Evolutionary conservation across 345 rosid genomes (phyloP).

Genomic region (Abelmoschus esculentus): DNA sequence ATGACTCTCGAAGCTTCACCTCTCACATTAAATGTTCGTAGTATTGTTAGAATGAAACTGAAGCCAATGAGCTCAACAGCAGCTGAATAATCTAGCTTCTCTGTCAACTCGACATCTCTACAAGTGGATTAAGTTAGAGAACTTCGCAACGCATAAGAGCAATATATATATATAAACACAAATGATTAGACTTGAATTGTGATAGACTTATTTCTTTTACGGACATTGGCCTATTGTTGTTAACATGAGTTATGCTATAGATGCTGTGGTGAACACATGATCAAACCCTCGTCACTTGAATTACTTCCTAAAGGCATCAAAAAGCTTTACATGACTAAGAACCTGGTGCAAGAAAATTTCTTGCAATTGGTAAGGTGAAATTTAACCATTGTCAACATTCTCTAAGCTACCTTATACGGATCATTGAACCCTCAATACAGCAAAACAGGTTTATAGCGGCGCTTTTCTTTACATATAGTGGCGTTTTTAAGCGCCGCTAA

Average conservation of each 20-base stretch:
- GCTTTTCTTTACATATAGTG: too few species aligned
- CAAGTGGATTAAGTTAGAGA: not conserved
- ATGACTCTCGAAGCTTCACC: constrained; percentile 76
- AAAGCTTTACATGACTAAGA: not conserved
- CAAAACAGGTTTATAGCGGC: too few species aligned
- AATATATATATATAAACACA: too few species aligned
- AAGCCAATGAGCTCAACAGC: constrained; percentile 61
- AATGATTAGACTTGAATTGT: too few species aligned
- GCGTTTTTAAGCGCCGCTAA: too few species aligned
- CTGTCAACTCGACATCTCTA: constrained; percentile 76
- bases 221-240: not conserved
- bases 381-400: not conserved
- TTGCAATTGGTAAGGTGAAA: not conserved
- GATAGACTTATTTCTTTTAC: too few species aligned
- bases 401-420: not conserved
- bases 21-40: constrained; percentile 53
- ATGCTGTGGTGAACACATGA: not conserved
- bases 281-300: not conserved
- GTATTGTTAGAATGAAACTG: constrained; percentile 51
- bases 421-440: not conserved
- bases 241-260: not conserved
- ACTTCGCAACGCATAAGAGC: too few species aligned
- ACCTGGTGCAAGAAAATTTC: not conserved
- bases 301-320: not conserved
- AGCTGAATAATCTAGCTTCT: constrained; percentile 73